phyloP scores from a whole-genome alignment of 1,284 basidiomycete genomes.

The Cutaneotrichosporon sp. region DNA sequence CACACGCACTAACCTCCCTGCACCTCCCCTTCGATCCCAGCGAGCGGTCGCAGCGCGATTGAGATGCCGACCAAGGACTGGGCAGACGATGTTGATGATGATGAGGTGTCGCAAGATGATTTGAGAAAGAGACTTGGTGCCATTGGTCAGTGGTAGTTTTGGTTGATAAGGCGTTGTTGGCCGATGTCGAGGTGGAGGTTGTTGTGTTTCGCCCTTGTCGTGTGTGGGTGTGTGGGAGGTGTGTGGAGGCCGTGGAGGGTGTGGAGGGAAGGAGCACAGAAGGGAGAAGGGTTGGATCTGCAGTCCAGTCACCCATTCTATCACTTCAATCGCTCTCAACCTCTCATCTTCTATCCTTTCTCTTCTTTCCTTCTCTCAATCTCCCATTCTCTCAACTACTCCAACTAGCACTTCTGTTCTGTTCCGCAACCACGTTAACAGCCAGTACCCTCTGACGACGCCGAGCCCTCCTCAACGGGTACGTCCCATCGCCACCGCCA shows the following conservation, averaged over 20 bases:
- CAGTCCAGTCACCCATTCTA: not conserved
- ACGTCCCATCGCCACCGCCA: not conserved
- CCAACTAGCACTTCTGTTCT: too few relatives aligned
- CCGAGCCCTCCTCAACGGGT: not conserved
- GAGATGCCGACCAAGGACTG: slow-evolving; percentile 21
- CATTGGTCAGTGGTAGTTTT: slow-evolving; percentile 13
- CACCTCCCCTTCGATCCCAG: not conserved
- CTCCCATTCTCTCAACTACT: too few relatives aligned
- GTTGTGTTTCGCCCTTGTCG: too few relatives aligned
- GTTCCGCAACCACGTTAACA: not conserved
- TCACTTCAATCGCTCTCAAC: not conserved
- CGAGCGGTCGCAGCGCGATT: not conserved
- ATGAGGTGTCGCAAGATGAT: slow-evolving; percentile 21
- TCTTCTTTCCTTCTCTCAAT: not conserved
- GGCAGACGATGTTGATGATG: slow-evolving; percentile 29
- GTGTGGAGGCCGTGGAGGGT: not conserved
- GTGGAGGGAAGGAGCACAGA: too few relatives aligned
- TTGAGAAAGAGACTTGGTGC: slow-evolving; percentile 15
- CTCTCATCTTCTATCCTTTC: not conserved
- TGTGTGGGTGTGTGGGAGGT: not conserved
- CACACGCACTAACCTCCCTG: not conserved
- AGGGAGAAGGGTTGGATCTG: not conserved
- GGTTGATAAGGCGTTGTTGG: not conserved
- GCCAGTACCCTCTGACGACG: not conserved
- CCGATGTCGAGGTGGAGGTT: not conserved